Base-by-base conservation (phyloP, 2,329 filamentous ascomycete genomes). In the Colletotrichum sp. region DNA sequence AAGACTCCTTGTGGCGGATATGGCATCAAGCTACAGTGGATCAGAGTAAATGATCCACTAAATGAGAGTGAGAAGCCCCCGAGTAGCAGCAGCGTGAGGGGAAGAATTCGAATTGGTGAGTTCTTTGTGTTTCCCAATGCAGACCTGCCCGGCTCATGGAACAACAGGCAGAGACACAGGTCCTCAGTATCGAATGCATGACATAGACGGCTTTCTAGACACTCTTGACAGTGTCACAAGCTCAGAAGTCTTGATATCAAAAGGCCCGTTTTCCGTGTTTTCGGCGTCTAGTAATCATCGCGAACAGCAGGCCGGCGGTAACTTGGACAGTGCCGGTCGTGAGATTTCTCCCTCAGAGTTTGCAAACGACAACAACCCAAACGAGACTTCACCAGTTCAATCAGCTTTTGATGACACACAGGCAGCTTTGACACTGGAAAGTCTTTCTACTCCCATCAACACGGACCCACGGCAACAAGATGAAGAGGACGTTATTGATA, bases 1-100 rank as follows among this genome's bases (percentile, higher is more conserved):
- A 72, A 49, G 24, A 60, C 67, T 15, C 4, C 70, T 16, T 72
- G 70, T 16, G 70, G 49, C 12, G 70, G 70, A 24, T 72, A 72
- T 3, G 70, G 63, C 3, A 60, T 72, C 15, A 59, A 34, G 32
- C 70, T 72, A 2, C 70, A 72, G 34, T 72, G 70, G 70, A 60
- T 72, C 49, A 59, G 18, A 3, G 28, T 72, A 12, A 16, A 24
- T 2, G 44, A 72, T 32, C 60, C 68, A 4, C 55, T 44, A 4
- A 21, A 13, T 7, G 70, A 60, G 26, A 15, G 8, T 12, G 49
- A 72, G 34, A 66, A 59, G n/a, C 24, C 52, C 16, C 1, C 15
- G 4, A 52, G 18, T 9, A 68, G 24, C 26, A 68, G 34, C 7
- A 34, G 21, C 6, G 52, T 34, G 12, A 28, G 49, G 55, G 69